These are phyloP conservation scores for Monosporozyma aerobia DNA, from an alignment of 805 yeast genomes.

Conservation along the genomic window DNA sequence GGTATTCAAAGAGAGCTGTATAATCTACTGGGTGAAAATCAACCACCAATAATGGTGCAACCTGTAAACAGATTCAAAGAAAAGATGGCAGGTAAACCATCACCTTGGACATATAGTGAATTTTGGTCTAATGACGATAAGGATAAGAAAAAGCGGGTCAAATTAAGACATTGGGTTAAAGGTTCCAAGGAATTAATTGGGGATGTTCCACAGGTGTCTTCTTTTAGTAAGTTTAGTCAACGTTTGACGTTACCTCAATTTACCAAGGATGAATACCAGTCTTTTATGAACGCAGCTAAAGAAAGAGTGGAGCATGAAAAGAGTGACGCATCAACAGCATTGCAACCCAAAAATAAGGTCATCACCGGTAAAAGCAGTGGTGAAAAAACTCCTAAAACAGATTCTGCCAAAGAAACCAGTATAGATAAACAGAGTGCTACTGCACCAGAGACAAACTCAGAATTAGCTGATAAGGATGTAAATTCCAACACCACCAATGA, in stretches of 20 bases:
- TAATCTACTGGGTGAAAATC: slow-evolving; percentile 80
- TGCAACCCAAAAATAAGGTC: background rate
- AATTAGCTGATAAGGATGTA: slow-evolving; percentile 15
- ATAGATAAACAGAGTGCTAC: background rate
- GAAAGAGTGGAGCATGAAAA: background rate
- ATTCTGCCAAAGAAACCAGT: background rate
- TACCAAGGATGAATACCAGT: slow-evolving; percentile 49
- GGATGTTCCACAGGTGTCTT: slow-evolving; percentile 34
- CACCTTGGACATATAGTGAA: slow-evolving; percentile 71
- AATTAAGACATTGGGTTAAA: slow-evolving; percentile 78
- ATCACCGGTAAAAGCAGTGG: slow-evolving; percentile 5
- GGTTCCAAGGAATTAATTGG: slow-evolving; percentile 44
- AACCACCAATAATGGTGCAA: slow-evolving; percentile 71
- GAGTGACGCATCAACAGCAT: background rate
- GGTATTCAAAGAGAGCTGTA: slow-evolving; percentile 89
- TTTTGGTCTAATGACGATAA: slow-evolving; percentile 41
- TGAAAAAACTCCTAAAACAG: slow-evolving; percentile 2
- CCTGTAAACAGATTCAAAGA: slow-evolving; percentile 47
- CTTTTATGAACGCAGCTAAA: slow-evolving; percentile 37
- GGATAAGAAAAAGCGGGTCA: slow-evolving; percentile 41
- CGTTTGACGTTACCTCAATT: slow-evolving; percentile 62
- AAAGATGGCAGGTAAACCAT: slow-evolving; percentile 50
- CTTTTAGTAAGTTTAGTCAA: slow-evolving; percentile 68
- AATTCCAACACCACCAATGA: slow-evolving; percentile 13
- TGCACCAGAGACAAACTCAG: background rate